Base-by-base conservation (phyloP, 2,329 filamentous ascomycete genomes). In the Colletotrichum tamarilloi region DNA sequence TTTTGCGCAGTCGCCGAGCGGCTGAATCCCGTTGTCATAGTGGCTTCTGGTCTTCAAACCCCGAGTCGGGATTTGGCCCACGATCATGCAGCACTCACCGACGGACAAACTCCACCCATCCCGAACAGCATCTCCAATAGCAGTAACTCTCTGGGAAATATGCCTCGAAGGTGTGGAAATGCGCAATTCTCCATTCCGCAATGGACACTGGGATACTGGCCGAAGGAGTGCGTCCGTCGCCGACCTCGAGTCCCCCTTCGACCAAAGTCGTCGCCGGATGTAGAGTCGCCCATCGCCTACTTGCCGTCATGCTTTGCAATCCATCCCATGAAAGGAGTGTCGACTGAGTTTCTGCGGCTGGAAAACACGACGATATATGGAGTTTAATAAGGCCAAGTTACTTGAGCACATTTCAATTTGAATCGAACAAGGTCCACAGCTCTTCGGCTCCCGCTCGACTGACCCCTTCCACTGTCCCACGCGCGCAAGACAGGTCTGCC, bases 51-150 rank as follows among this genome's bases (percentile, higher is more conserved):
- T 22, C 49, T 73, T 73, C 71, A 71, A 73, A 73, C 57, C 71
- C 71, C 71, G 71, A 66, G 19, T 55, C 71, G 71, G 71, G 67
- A 62, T 66, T 71, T 73, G 71, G 67, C 35, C 56, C 56, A 52
- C 62, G 67, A 30, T 28, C 55, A 66, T 57, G 35, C 35, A 28
- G 32, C 67, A 73, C 28, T 65, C 71, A 26, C 70, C 70, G 67
- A 57, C 53, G 32, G 35, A 35, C 56, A 35, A 56, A 55, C 66
- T 70, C 66, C 66, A 62, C 60, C 28, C 35, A 32, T 24, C 19
- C 35, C 22, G 55, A 57, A 53, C 22, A 56, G 19, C 32, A 62
- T 65, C 67, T 22, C 56, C 56, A 60, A 53, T 66, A 60, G 56
- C 28, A 62, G 56, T 19, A n/a, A 42, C 7, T 9, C 3, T 14